phyloP scores from a whole-genome alignment of 2,329 filamentous ascomycete genomes.

The Aureobasidium subglaciale region DNA sequence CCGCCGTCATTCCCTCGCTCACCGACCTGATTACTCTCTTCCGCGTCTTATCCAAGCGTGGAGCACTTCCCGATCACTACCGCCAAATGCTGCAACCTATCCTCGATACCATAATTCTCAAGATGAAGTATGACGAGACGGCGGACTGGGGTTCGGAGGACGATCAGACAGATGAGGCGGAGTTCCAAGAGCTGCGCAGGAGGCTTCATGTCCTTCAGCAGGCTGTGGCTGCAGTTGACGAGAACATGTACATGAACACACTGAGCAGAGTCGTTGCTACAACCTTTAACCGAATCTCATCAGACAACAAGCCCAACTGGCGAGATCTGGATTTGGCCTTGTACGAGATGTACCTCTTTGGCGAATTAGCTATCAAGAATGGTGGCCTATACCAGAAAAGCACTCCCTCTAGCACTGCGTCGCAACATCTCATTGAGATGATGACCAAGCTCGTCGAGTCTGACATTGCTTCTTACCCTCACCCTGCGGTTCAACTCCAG shows the following conservation, averaged over 20 bases:
- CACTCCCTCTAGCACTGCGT: slow-evolving; percentile 69
- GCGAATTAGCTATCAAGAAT: slow-evolving; percentile 84
- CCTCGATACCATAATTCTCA: slow-evolving; percentile 82
- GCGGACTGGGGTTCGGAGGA: slow-evolving; percentile 89
- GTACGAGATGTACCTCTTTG: slow-evolving; percentile 92
- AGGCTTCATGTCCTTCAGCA: slow-evolving; percentile 86
- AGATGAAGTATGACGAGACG: slow-evolving; percentile 97
- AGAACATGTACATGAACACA: slow-evolving; percentile 79
- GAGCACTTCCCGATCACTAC: slow-evolving; percentile 65
- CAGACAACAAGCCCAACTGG: slow-evolving; percentile 77
- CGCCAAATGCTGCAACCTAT: slow-evolving; percentile 79
- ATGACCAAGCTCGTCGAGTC: slow-evolving; percentile 95
- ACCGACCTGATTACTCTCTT: slow-evolving; percentile 89
- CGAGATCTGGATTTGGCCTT: slow-evolving; percentile 88
- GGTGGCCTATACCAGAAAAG: slow-evolving; percentile 82
- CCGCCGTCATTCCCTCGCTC: slow-evolving; percentile 85
- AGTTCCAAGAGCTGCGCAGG: slow-evolving; percentile 91
- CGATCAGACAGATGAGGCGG: slow-evolving; percentile 91
- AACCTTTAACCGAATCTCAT: slow-evolving; percentile 74
- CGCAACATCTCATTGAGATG: slow-evolving; percentile 79
- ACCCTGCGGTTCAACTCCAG: slow-evolving; percentile 86
- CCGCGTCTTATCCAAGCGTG: slow-evolving; percentile 65
- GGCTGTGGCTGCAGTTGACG: slow-evolving; percentile 82
- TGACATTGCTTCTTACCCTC: slow-evolving; percentile 75
- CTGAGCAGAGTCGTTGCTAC: slow-evolving; percentile 81